Conservation (phyloP, 2,329 filamentous ascomycete genomes). For the Fusarium mangiferae region DNA sequence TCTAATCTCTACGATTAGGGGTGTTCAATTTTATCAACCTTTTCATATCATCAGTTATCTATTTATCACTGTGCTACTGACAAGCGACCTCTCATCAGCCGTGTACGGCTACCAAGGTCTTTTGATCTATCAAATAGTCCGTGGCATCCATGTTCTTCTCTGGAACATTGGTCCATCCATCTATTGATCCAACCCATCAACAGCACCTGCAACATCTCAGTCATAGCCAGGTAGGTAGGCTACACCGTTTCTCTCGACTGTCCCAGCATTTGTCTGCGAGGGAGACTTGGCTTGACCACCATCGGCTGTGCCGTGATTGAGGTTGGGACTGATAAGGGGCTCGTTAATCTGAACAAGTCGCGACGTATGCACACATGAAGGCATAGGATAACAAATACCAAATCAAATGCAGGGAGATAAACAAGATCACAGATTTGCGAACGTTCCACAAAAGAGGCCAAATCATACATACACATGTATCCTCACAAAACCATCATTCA, state of each 20-base stretch:
- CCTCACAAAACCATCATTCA: slow-evolving; percentile 20
- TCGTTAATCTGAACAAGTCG: neutral
- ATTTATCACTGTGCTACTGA: slow-evolving; percentile 9
- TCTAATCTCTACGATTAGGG: slow-evolving; percentile 42
- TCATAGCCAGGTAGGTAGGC: slow-evolving; percentile 6
- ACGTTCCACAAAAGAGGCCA: slow-evolving; percentile 13
- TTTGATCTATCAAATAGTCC: slow-evolving; percentile 31
- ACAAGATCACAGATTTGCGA: slow-evolving; percentile 1
- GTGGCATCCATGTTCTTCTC: slow-evolving; percentile 41
- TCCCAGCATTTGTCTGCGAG: slow-evolving; percentile 12
- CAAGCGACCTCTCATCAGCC: slow-evolving; percentile 29
- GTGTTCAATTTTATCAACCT: slow-evolving; percentile 43
- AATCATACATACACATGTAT: neutral
- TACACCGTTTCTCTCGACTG: slow-evolving; percentile 23
- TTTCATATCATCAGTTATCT: slow-evolving; percentile 28
- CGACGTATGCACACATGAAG: neutral
- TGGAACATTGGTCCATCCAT: slow-evolving; percentile 33
- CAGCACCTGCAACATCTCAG: slow-evolving; percentile 12
- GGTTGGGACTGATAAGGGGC: neutral
- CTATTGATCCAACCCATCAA: slow-evolving; percentile 9
- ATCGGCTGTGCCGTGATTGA: slow-evolving; percentile 18
- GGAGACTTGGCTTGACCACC: slow-evolving; percentile 1
- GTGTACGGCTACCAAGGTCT: slow-evolving; percentile 22
- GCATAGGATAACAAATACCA: neutral
- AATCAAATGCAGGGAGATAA: slow-evolving; percentile 10